These are phyloP conservation scores for Paramyrothecium roridum DNA, from an alignment of 2,329 filamentous ascomycete genomes.

Conservation along the genomic window DNA sequence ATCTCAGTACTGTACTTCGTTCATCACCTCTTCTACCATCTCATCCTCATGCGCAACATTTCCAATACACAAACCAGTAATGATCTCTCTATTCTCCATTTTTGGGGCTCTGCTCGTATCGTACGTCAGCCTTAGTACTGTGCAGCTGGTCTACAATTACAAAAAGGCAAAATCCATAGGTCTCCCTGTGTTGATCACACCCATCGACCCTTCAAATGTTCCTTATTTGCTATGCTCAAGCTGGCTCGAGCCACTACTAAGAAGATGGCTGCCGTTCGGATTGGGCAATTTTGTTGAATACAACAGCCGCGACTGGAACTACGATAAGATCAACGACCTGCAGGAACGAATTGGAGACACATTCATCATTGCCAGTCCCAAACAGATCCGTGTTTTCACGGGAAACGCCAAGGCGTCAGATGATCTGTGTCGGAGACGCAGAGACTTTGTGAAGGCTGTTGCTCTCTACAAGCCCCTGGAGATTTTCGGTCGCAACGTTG, in stretches of 20 bases:
- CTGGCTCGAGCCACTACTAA: constrained; percentile 8
- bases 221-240: constrained; percentile 10
- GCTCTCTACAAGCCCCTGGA: constrained; percentile 14
- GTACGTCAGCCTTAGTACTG: constrained; percentile 4
- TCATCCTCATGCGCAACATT: too few relatives aligned
- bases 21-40: too few relatives aligned
- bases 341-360: constrained; percentile 16
- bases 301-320: constrained; percentile 17
- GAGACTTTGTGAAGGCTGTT: constrained; percentile 14
- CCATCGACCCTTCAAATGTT: constrained; percentile 14
- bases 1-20: too few relatives aligned
- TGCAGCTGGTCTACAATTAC: constrained; percentile 11
- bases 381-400: constrained; percentile 15
- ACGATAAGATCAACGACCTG: constrained; percentile 12
- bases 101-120: too few relatives aligned
- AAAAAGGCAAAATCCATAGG: constrained; percentile 11
- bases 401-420: constrained; percentile 12
- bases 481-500: constrained; percentile 15
- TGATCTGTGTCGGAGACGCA: constrained; percentile 12
- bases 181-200: constrained; percentile 12
- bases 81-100: too few relatives aligned
- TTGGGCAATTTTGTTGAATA: constrained; percentile 15
- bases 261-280: constrained; percentile 7
- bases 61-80: too few relatives aligned
- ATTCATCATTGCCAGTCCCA: constrained; percentile 14